Conservation (phyloP, 495 filamentous ascomycete species). For the Poronia punctata region DNA sequence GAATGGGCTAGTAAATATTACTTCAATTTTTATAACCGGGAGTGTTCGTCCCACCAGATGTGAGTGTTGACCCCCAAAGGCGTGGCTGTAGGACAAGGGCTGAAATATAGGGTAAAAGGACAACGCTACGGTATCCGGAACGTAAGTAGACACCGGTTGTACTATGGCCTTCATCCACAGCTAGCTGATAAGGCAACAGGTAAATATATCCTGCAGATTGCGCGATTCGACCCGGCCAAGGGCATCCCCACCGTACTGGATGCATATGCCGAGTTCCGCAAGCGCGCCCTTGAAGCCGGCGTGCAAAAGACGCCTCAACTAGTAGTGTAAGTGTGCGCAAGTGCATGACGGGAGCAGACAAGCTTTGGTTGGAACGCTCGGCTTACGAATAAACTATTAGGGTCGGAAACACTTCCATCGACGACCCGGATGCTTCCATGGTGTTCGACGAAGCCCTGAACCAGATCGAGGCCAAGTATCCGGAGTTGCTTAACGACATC, state of each 20-base stretch:
- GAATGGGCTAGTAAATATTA: constrained; percentile 74
- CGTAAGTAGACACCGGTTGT: constrained; percentile 30
- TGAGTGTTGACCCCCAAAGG: constrained; percentile 20
- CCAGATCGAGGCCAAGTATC: constrained; percentile 52
- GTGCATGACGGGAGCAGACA: too few species aligned
- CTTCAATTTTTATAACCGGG: constrained; percentile 62
- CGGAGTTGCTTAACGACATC: constrained; percentile 48
- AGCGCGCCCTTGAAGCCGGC: constrained; percentile 41
- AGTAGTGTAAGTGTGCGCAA: constrained; percentile 41
- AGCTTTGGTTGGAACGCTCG: too few species aligned
- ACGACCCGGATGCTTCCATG: constrained; percentile 71
- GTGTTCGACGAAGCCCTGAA: constrained; percentile 67
- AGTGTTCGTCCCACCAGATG: constrained; percentile 54
- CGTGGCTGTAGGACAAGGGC: constrained; percentile 1
- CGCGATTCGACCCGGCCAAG: constrained; percentile 83
- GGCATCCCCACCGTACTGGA: constrained; percentile 76
- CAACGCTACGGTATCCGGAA: constrained; percentile 58
- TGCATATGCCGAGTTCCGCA: constrained; percentile 68
- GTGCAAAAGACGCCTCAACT: constrained; percentile 57
- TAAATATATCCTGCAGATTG: constrained; percentile 74
- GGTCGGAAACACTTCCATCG: constrained; percentile 71
- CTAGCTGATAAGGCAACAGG: constrained; percentile 32
- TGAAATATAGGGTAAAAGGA: constrained; percentile 33
- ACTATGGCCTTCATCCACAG: neutral
- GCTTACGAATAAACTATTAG: constrained; percentile 4